Evolutionary conservation across 176 grass and related monocot genomes (phyloP).

Genomic region (Carex myosuroides): DNA sequence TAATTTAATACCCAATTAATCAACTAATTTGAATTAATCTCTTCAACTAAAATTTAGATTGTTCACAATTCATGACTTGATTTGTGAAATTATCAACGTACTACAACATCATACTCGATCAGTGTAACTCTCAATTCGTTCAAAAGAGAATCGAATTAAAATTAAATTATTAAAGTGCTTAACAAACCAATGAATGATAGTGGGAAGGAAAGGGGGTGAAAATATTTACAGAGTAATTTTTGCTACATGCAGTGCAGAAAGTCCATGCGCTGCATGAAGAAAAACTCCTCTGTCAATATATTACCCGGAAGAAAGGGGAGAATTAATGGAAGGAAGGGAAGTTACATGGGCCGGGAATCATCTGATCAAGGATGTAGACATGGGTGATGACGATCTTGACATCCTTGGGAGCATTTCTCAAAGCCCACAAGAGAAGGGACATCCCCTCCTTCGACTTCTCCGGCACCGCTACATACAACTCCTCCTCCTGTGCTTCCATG

Average conservation of each 20-base stretch:
- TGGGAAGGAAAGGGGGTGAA: not conserved
- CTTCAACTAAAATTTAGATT: not conserved
- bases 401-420: constrained; percentile 24
- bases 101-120: not conserved
- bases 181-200: not conserved
- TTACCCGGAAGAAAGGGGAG: not conserved
- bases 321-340: not conserved
- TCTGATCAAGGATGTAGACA: constrained; percentile 49
- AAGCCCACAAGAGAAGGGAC: constrained; percentile 49
- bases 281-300: too few species aligned
- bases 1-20: too few species aligned
- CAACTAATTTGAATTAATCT: not conserved
- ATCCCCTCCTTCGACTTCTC: constrained; percentile 40
- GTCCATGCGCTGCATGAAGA: too few species aligned
- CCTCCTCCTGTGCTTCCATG: constrained; percentile 24
- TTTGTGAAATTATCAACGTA: not conserved
- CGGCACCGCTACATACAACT: constrained; percentile 49
- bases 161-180: not conserved
- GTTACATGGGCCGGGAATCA: constrained; percentile 64
- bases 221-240: too few species aligned
- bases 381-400: constrained; percentile 55
- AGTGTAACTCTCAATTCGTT: not conserved
- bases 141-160: not conserved
- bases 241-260: too few species aligned
- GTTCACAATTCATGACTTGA: not conserved